phyloP scores from a whole-genome alignment of 2,329 filamentous ascomycete genomes.

The Fusarium ambrosium region DNA sequence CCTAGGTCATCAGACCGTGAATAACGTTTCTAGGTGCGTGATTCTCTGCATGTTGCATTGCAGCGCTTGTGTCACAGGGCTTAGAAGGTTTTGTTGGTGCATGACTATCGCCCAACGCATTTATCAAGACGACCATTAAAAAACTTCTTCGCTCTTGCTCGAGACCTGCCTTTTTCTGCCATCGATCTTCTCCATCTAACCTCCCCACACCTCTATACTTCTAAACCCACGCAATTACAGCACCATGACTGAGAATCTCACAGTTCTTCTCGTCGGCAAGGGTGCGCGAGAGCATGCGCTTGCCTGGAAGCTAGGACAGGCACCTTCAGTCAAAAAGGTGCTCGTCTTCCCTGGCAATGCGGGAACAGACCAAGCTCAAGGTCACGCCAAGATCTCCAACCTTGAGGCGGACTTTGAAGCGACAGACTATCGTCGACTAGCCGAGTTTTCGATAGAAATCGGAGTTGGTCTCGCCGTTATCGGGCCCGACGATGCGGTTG shows the following conservation, averaged over 20 bases:
- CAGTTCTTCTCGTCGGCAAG: conserved; percentile 77
- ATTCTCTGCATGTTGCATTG: too few relatives aligned
- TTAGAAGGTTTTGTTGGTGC: too few relatives aligned
- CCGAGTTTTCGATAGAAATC: conserved; percentile 71
- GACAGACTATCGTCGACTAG: conserved; percentile 73
- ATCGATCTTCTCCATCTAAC: too few relatives aligned
- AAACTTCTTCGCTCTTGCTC: too few relatives aligned
- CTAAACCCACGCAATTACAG: too few relatives aligned
- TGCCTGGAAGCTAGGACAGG: conserved; percentile 80
- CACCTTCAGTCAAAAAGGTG: conserved; percentile 72
- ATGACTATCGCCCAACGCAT: too few relatives aligned
- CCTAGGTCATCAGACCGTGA: too few relatives aligned
- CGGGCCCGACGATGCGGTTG: conserved; percentile 80
- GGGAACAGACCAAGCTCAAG: conserved; percentile 66
- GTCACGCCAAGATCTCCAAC: conserved; percentile 69
- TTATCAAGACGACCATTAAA: too few relatives aligned
- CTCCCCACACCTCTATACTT: too few relatives aligned
- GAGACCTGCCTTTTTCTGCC: too few relatives aligned
- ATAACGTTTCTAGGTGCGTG: too few relatives aligned
- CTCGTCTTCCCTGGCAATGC: conserved; percentile 73
- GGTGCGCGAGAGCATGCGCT: conserved; percentile 83
- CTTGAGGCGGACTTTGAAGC: conserved; percentile 56
- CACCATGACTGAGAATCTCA: conserved; percentile 1
- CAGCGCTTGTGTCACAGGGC: too few relatives aligned
- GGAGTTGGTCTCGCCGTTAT: conserved; percentile 78